Evolutionary conservation across 1,139 yeast genomes (phyloP).

Genomic region (Suhomyces kunorum): DNA sequence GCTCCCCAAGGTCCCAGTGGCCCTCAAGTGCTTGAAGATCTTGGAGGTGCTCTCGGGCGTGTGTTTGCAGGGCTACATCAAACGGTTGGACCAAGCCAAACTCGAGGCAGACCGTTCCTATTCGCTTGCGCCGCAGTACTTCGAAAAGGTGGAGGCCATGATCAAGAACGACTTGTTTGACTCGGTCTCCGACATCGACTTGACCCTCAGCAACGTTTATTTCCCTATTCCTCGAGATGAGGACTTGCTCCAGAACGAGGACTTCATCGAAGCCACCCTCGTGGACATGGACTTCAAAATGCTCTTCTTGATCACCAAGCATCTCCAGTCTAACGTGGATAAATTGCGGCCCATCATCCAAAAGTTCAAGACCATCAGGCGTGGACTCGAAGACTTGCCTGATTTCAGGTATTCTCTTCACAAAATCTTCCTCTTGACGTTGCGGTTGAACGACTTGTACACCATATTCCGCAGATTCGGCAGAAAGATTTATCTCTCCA

Average conservation of each 20-base stretch:
- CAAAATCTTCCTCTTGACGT: slow-evolving; percentile 46
- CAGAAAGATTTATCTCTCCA: slow-evolving; percentile 45
- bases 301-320: slow-evolving; percentile 28
- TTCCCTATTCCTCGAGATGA: slow-evolving; percentile 18
- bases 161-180: slow-evolving; percentile 14
- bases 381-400: slow-evolving; percentile 18
- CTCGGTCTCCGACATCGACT: slow-evolving; percentile 15
- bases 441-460: slow-evolving; percentile 50
- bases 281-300: slow-evolving; percentile 47
- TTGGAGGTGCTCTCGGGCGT: slow-evolving; percentile 39
- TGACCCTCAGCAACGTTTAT: slow-evolving; percentile 14
- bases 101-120: slow-evolving; percentile 26
- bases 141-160: slow-evolving; percentile 11
- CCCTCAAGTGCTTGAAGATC: slow-evolving; percentile 37
- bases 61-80: slow-evolving; percentile 51
- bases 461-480: slow-evolving; percentile 46
- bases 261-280: slow-evolving; percentile 31
- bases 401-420: slow-evolving; percentile 47
- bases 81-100: slow-evolving; percentile 45
- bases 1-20: slow-evolving; percentile 32
- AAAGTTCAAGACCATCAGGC: slow-evolving; percentile 23
- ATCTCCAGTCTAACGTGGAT: slow-evolving; percentile 24
- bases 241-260: slow-evolving; percentile 13
- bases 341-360: slow-evolving; percentile 30
- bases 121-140: slow-evolving; percentile 16